These are phyloP conservation scores for Euphrasia confusa DNA, from an alignment of 257 asterid species.

Conservation along the genomic window DNA sequence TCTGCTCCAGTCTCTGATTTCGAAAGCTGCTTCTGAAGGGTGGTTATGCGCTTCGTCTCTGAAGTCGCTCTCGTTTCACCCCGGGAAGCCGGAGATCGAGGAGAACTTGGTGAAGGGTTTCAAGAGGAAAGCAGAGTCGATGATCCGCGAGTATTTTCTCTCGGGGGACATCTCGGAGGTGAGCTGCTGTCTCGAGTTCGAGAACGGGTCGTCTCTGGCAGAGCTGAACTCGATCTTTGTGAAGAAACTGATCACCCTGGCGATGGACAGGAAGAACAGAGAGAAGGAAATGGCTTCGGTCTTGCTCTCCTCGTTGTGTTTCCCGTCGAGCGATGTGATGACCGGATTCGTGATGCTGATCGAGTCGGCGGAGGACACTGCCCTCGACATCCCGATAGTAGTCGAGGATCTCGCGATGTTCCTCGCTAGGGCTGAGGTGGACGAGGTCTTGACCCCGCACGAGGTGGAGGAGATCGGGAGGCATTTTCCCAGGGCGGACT, in stretches of 20 bases:
- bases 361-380: conserved; percentile 89
- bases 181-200: conserved; percentile 61
- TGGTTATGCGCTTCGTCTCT: conserved; percentile 85
- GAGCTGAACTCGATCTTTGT: conserved; percentile 75
- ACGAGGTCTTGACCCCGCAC: conserved; percentile 80
- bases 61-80: conserved; percentile 44
- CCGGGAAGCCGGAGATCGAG: conserved; percentile 42
- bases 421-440: conserved; percentile 77
- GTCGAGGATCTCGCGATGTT: conserved; percentile 88
- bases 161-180: conserved; percentile 82
- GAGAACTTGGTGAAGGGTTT: conserved; percentile 49
- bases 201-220: conserved; percentile 34
- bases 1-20: conserved; percentile 59
- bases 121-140: conserved; percentile 63
- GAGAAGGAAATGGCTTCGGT: conserved; percentile 97
- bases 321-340: conserved; percentile 80
- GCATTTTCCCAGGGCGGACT: conserved; percentile 45
- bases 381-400: conserved; percentile 68
- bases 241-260: conserved; percentile 71
- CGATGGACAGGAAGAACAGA: conserved; percentile 90
- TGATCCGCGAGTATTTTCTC: conserved; percentile 70
- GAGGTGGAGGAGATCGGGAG: conserved; percentile 71
- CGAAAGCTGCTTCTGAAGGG: conserved; percentile 89
- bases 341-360: conserved; percentile 62
- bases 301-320: conserved; percentile 63